A percentile compares a stretch with the other conserved stretches of the same genome.
These are phyloP conservation scores for Monocercomonoides exilis DNA, from an alignment of 78 protist genomes.

Conservation along the genomic window DNA sequence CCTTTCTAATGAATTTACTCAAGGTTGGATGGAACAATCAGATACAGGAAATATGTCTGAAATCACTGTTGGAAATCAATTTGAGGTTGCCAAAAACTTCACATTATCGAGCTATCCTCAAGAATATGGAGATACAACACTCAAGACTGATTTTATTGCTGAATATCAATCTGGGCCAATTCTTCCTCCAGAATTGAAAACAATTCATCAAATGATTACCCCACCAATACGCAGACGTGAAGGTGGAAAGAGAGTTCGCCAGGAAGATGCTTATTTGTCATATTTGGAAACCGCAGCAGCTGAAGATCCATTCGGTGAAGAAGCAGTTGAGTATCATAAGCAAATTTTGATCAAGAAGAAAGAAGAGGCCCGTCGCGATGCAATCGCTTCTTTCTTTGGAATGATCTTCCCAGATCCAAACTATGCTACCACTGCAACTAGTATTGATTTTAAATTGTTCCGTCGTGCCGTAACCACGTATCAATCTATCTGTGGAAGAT, in stretches of 20 bases:
- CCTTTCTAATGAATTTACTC: neutral
- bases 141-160: neutral
- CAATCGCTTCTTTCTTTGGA: neutral
- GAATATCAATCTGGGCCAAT: neutral
- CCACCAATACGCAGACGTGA: too few species aligned
- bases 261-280: neutral
- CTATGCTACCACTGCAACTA: too few species aligned
- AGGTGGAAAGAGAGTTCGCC: neutral
- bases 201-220: neutral
- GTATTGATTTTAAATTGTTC: neutral
- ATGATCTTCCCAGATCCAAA: neutral
- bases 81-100: neutral
- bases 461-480: neutral
- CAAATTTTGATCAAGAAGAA: neutral
- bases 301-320: neutral
- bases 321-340: neutral
- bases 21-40: neutral
- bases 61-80: neutral
- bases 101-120: neutral
- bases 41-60: neutral
- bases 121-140: neutral
- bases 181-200: neutral
- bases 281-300: neutral
- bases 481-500: neutral
- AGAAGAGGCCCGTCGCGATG: neutral